These are phyloP conservation scores for Stemphylium beticola DNA, from an alignment of 2,329 filamentous ascomycete genomes.

Conservation along the genomic window DNA sequence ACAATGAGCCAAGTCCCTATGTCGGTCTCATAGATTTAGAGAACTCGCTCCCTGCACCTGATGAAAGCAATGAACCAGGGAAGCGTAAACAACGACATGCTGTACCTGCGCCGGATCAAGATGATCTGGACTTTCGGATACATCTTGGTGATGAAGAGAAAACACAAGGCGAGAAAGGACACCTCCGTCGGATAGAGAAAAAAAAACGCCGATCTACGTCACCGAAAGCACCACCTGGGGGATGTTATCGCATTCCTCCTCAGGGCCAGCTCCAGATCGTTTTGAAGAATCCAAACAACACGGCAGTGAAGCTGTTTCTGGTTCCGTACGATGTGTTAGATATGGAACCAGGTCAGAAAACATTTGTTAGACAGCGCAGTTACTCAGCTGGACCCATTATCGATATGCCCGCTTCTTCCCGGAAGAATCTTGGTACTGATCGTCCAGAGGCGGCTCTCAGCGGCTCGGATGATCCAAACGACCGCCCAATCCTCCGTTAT, in stretches of 20 bases:
- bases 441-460: constrained; percentile 60
- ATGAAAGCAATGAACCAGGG: constrained; percentile 50
- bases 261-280: constrained; percentile 95
- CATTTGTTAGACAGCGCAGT: constrained; percentile 91
- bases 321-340: constrained; percentile 90
- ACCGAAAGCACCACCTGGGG: constrained; percentile 76
- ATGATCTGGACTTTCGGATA: constrained; percentile 33
- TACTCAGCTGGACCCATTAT: constrained; percentile 88
- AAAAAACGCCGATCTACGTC: constrained; percentile 62
- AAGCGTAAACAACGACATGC: constrained; percentile 51
- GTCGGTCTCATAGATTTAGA: constrained; percentile 93
- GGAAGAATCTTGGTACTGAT: constrained; percentile 59
- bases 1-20: constrained; percentile 93
- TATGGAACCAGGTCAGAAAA: constrained; percentile 94
- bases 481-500: constrained; percentile 81
- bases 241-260: constrained; percentile 91
- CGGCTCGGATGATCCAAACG: constrained; percentile 58
- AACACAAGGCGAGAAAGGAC: constrained; percentile 28
- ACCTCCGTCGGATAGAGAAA: constrained; percentile 59
- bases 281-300: constrained; percentile 98
- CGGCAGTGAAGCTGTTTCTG: constrained; percentile 93
- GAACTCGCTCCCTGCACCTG: constrained; percentile 68
- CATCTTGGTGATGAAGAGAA: constrained; percentile 25
- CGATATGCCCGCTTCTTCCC: constrained; percentile 65
- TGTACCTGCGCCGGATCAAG: constrained; percentile 27